Evolutionary conservation across 2,329 filamentous ascomycete genomes (phyloP), one percentile per base, ranked within the genome.

Genomic region (Rhinocladiella mackenziei): DNA sequence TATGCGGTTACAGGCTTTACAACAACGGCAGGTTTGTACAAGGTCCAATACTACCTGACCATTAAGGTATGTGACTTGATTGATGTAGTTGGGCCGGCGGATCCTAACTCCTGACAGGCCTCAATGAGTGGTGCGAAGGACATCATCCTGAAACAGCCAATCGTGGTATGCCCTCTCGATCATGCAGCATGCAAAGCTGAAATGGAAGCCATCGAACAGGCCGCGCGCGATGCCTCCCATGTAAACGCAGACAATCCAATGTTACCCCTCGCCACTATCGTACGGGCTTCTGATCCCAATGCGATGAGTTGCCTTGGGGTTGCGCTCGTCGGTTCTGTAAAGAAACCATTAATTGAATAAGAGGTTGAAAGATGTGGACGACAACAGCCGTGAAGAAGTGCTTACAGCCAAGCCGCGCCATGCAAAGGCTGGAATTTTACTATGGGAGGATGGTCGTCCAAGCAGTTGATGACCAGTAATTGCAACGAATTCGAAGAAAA

Each of bases 161-260:
- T 98, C 45, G 88, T 97, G 23, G 92, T 97, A 39, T 97, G 91
- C 60, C 91, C 92, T 0, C 80, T 96, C 51, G 92, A 98, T 61
- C 88, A 96, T 60, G 87, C 94, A 55, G 86, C 84, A 11, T 98
- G 92, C 69, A 96, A 94, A 65, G 89, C 96, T 62, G 92, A 97
- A 69, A 96, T 98, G 88, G 89, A 95, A 59, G 89, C 89, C 26
- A 97, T 98, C 53, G 89, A 96, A 62, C 88, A 95, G 66, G 86
- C 92, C 0, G 92, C 92, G 31, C 91, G 89, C 65, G 91, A 97
- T 57, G 91, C 92, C 2, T 84, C 86, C 11, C 81, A 86, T 50
- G 83, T 97, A 49, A 88, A 91, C 56, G 84, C 84, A 1, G 87
- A 94, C 50, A 92, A 92, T 58, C 92, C 89, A 0, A 89, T 94